Conservation (phyloP, 371 early-diverging fungal species). For the Mortierella sp. region DNA sequence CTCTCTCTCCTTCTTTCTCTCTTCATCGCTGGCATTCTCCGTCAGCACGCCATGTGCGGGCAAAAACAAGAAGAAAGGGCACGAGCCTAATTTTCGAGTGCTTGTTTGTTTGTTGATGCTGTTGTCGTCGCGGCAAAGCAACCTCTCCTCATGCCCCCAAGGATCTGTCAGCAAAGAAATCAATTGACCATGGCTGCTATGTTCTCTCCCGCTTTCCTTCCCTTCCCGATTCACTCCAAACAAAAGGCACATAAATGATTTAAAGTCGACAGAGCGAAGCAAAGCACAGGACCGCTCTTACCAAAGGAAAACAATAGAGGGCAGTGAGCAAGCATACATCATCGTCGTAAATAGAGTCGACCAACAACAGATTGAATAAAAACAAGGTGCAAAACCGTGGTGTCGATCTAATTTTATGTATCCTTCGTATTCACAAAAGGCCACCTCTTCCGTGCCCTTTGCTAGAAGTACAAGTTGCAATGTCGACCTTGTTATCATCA, state of each 20-base stretch:
- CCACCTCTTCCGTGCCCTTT: not conserved
- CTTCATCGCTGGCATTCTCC: not conserved
- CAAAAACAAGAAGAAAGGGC: not conserved
- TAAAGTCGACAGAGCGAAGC: not conserved
- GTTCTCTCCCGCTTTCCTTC: not conserved
- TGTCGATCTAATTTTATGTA: constrained; percentile 3
- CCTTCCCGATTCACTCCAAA: not conserved
- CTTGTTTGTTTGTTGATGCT: not conserved
- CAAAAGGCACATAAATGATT: not conserved
- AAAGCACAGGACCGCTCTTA: not conserved
- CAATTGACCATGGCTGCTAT: not conserved
- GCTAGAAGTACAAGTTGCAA: too few species aligned
- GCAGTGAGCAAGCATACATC: not conserved
- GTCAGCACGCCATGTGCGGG: not conserved
- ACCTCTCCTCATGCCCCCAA: not conserved
- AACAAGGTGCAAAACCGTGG: not conserved
- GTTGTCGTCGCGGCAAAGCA: not conserved
- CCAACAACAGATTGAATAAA: not conserved
- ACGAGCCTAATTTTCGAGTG: not conserved
- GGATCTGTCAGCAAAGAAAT: not conserved
- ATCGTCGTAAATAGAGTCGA: not conserved
- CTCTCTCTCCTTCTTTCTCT: too few species aligned
- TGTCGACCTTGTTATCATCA: not conserved
- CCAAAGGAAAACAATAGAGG: not conserved
- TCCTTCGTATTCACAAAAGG: not conserved